Evolutionary conservation across 495 filamentous ascomycete species (phyloP).

Genomic region (Neurospora sp.): DNA sequence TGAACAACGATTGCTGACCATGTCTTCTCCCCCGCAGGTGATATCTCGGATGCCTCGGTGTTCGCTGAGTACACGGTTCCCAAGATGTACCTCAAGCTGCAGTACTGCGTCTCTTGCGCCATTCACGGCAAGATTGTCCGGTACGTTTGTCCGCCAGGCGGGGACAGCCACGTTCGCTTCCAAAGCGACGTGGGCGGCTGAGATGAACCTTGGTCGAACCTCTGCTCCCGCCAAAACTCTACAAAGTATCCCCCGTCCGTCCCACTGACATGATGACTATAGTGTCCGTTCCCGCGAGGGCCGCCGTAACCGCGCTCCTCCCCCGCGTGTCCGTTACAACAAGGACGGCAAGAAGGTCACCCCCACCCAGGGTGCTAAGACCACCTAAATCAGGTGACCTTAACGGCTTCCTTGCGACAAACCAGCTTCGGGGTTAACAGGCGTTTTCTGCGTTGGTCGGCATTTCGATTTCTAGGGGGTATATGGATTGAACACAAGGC

Average conservation of each 20-base stretch:
- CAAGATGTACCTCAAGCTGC: conserved; percentile 99
- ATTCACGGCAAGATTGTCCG: conserved; percentile 99
- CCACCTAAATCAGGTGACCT: conserved; percentile 11
- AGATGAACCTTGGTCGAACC: conserved; percentile 53
- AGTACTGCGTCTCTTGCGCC: conserved; percentile 99
- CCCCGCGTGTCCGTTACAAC: conserved; percentile 96
- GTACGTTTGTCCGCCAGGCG: conserved; percentile 52
- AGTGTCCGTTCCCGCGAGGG: conserved; percentile 97
- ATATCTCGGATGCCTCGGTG: conserved; percentile 99
- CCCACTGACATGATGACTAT: conserved; percentile 27
- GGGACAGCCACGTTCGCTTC: conserved; percentile 24
- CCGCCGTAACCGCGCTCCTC: conserved; percentile 96
- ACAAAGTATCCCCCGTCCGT: conserved; percentile 7
- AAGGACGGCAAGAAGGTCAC: conserved; percentile 99
- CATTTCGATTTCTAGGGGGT: conserved; percentile 13
- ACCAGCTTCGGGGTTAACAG: conserved; percentile 12
- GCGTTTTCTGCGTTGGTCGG: conserved; percentile 13
- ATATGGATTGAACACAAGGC: conserved; percentile 8
- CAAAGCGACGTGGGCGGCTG: conserved; percentile 38
- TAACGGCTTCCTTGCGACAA: conserved; percentile 4
- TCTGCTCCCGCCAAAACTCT: conserved; percentile 23
- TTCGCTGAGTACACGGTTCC: conserved; percentile 98
- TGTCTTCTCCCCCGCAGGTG: conserved; percentile 49
- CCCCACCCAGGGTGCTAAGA: conserved; percentile 60
- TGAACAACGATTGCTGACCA: conserved; percentile 5